These are phyloP conservation scores for Canavalia gladiata DNA, from an alignment of 306 rosid genomes.

Conservation along the genomic window DNA sequence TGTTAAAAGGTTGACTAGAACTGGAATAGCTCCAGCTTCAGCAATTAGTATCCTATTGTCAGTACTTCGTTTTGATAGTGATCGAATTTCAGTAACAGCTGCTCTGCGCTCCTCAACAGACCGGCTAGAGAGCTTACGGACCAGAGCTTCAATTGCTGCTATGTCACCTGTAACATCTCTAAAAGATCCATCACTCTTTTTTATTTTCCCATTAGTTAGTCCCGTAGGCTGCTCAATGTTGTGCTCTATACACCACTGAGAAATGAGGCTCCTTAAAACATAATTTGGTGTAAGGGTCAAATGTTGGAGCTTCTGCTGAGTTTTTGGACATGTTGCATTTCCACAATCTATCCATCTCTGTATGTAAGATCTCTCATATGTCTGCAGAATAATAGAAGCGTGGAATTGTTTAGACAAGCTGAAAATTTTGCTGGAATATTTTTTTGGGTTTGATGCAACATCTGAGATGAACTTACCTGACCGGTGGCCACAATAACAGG, in stretches of 20 bases:
- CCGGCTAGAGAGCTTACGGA: conserved; percentile 76
- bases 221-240: conserved; percentile 89
- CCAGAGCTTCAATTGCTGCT: conserved; percentile 75
- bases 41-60: conserved; percentile 94
- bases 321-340: conserved; percentile 90
- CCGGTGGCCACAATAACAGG: conserved; percentile 99
- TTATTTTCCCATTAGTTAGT: conserved; percentile 84
- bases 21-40: conserved; percentile 93
- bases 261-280: conserved; percentile 87
- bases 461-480: conserved; percentile 68
- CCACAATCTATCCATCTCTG: conserved; percentile 99
- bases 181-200: conserved; percentile 89
- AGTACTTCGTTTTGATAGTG: conserved; percentile 92
- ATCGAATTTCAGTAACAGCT: conserved; percentile 83
- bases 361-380: conserved; percentile 92
- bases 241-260: conserved; percentile 86
- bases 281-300: conserved; percentile 89
- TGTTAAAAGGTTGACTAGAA: conserved; percentile 83
- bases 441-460: not conserved
- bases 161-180: conserved; percentile 89
- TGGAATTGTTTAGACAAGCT: not conserved
- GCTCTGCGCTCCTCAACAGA: conserved; percentile 75
- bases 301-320: conserved; percentile 93
- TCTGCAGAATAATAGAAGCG: conserved; percentile 58
- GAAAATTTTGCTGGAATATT: conserved; percentile 25